Base-by-base conservation (phyloP, 371 early-diverging fungal species). In the Saksenaea oblongispora region DNA sequence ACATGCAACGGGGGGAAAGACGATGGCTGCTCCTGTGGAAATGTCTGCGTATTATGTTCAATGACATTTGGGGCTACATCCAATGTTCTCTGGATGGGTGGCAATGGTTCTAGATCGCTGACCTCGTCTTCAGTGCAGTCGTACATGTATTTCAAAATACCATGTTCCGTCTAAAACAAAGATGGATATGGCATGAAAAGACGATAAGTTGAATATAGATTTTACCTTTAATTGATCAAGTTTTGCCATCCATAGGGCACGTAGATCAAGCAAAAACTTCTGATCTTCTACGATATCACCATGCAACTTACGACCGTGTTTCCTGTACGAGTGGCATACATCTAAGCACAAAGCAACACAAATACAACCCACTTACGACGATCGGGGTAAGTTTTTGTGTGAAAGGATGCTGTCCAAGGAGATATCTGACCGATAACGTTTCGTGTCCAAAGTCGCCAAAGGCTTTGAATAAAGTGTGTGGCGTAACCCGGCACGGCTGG, bases 141-240 rank as follows among this genome's bases (percentile, higher is more conserved):
- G 1, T n/a, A 14, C 54, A 36, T 62, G 39, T 26, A 35, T 14
- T 10, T 35, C 5, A 55, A 26, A 1, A 55, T 55, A 15, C 22
- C 62, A 14, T 55, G 14, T 14, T 54, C 39, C 54, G 14, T 54
- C 55, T 37, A 22, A 55, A n/a, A 36, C 2, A 59, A 55, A 2
- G 15, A 22, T 47, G 17, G 5, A n/a, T 3, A 39, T 39, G 2
- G 3, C n/a, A 14, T 5, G n/a, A 11, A 11, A 11, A 39, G 11
- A 39, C 2, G 11, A 39, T n/a, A 11, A 39, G 39, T 39, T n/a
- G 36, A 13, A 36, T 36, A 36, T 36, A 11, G 31, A 5, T 1
- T 34, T 42, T 28, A 62, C 62, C 62, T 62, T 42, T 13, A 62
- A 54, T 17, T 62, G 55, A 8, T 54, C 55, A n/a, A 62, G 39